Conservation (phyloP, 192 early-diverging fungal genomes). For the Phlyctochytrium bullatum region DNA sequence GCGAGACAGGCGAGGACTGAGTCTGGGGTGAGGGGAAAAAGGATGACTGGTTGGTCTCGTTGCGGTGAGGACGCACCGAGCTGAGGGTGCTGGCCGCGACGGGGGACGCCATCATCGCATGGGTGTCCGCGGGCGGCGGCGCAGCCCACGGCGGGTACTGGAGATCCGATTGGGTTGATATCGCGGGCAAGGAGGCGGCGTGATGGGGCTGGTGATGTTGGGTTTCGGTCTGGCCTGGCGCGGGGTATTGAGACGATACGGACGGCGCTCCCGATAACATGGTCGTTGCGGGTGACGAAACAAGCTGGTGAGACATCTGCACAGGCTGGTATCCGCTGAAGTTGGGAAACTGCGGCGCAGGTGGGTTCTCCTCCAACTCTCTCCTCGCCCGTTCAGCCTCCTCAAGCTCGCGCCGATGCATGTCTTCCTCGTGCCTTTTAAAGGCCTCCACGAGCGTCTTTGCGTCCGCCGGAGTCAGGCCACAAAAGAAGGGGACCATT, state of each 20-base stretch:
- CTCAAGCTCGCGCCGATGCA: constrained; percentile 12
- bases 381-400: not conserved
- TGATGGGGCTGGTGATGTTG: too few relatives aligned
- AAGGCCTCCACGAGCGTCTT: constrained; percentile 45
- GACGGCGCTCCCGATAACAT: too few relatives aligned
- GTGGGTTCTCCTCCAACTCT: not conserved
- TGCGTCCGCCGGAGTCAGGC: constrained; percentile 41
- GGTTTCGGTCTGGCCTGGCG: not conserved
- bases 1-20: constrained; percentile 27
- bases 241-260: too few relatives aligned
- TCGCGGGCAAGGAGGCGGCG: constrained; percentile 9
- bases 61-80: too few relatives aligned
- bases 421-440: constrained; percentile 49
- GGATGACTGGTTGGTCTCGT: too few relatives aligned
- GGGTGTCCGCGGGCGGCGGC: too few relatives aligned
- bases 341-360: too few relatives aligned
- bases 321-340: not conserved
- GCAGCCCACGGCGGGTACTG: too few relatives aligned
- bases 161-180: constrained; percentile 18
- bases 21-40: too few relatives aligned
- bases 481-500: constrained; percentile 49
- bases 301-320: constrained; percentile 3
- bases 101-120: too few relatives aligned
- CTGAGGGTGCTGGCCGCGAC: too few relatives aligned
- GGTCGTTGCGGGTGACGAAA: constrained; percentile 18